These are phyloP conservation scores for Thielaviopsis euricoi DNA, from an alignment of 2,329 filamentous ascomycete genomes.

Conservation along the genomic window DNA sequence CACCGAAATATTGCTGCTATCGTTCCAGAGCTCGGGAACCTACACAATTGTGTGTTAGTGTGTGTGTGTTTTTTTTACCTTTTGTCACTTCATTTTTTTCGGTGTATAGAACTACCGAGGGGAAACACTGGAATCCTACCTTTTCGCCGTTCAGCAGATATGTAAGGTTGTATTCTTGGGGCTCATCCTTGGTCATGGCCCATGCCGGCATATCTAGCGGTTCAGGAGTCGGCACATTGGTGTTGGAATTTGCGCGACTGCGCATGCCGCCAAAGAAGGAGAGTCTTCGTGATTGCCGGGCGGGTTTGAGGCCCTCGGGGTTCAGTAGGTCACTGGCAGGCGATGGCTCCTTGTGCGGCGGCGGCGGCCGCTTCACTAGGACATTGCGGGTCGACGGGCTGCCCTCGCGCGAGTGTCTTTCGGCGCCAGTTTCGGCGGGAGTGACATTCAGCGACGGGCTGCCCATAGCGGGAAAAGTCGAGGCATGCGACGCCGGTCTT, in stretches of 20 bases:
- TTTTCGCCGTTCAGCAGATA: conserved; percentile 38
- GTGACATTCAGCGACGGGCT: conserved; percentile 4
- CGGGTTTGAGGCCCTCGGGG: conserved; percentile 6
- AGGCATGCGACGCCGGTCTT: background rate
- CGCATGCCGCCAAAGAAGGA: conserved; percentile 9
- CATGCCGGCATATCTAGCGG: conserved; percentile 25
- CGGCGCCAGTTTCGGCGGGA: background rate
- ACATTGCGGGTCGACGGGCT: conserved; percentile 5
- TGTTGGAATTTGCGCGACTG: conserved; percentile 5
- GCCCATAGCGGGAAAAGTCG: background rate
- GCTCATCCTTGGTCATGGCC: conserved; percentile 34
- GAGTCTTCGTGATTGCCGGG: conserved; percentile 5
- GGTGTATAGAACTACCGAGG: background rate
- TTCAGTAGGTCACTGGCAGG: background rate
- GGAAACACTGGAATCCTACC: conserved; percentile 19
- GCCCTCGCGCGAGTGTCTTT: background rate
- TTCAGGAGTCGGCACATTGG: conserved; percentile 12
- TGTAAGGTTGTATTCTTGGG: conserved; percentile 38
- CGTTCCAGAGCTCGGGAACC: conserved; percentile 52
- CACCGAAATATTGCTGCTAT: conserved; percentile 38
- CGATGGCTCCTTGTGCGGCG: background rate
- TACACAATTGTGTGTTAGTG: conserved; percentile 17
- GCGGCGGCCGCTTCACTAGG: conserved; percentile 2
- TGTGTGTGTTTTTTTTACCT: background rate
- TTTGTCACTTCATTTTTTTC: background rate